Conservation (phyloP, 2,329 filamentous ascomycete genomes). For the Botrytis sinoallii region DNA sequence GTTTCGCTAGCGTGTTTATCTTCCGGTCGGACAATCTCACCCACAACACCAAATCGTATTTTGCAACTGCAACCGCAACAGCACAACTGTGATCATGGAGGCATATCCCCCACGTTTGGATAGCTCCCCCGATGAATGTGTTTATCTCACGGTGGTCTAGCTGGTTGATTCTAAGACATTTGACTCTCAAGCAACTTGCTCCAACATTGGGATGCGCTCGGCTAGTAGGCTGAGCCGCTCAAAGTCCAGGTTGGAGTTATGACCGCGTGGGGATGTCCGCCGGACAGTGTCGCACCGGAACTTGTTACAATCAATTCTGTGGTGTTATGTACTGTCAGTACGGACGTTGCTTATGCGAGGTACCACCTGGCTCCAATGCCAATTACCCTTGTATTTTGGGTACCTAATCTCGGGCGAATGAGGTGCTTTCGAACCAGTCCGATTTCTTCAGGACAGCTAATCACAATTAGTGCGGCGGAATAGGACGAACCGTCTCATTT, state of each 20-base stretch:
- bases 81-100: background rate
- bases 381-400: constrained; percentile 17
- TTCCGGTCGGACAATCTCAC: constrained; percentile 13
- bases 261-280: constrained; percentile 20
- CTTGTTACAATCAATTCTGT: constrained; percentile 16
- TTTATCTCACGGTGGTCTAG: constrained; percentile 10
- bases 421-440: constrained; percentile 10
- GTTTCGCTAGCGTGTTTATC: constrained; percentile 12
- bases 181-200: background rate
- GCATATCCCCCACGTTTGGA: background rate
- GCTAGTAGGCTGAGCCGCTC: constrained; percentile 13
- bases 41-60: background rate
- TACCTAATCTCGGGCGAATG: constrained; percentile 21
- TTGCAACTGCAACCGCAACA: constrained; percentile 2
- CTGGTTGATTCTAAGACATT: constrained; percentile 18
- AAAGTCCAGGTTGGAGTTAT: background rate
- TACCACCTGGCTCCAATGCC: constrained; percentile 4
- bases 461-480: constrained; percentile 10
- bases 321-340: constrained; percentile 19
- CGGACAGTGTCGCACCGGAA: constrained; percentile 21
- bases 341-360: constrained; percentile 21
- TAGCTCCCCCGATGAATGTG: background rate
- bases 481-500: constrained; percentile 10
- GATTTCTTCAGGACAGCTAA: constrained; percentile 8
- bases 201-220: background rate